phyloP scores from a whole-genome alignment of 2,329 filamentous ascomycete genomes.

The Verticillium zaregamsianum region DNA sequence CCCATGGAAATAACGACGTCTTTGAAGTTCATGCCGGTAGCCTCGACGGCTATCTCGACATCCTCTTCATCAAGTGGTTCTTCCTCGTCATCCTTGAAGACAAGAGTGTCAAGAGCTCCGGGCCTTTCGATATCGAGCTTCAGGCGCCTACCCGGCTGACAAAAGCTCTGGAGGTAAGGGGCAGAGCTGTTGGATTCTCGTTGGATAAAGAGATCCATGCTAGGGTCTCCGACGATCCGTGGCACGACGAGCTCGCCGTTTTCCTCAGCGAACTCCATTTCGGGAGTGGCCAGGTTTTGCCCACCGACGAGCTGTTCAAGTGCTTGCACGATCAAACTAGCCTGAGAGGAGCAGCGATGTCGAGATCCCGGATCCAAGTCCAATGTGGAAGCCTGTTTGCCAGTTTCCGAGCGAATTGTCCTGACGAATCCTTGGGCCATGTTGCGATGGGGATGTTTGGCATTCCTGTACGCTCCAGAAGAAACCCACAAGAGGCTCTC shows the following conservation, averaged over 20 bases:
- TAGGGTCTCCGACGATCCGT: conserved; percentile 17
- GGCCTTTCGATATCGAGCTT: background rate
- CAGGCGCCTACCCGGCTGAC: conserved; percentile 13
- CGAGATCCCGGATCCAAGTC: background rate
- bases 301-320: background rate
- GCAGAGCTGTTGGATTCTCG: conserved; percentile 15
- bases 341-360: background rate
- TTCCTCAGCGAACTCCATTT: background rate
- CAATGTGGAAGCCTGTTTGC: background rate
- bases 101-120: conserved; percentile 2
- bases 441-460: background rate
- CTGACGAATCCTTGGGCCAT: background rate
- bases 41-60: conserved; percentile 20
- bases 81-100: background rate
- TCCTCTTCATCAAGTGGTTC: conserved; percentile 8
- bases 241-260: background rate
- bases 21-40: conserved; percentile 10
- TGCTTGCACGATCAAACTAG: background rate
- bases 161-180: conserved; percentile 9
- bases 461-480: background rate
- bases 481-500: background rate
- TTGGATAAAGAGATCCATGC: conserved; percentile 2
- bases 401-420: background rate
- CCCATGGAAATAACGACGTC: conserved; percentile 18
- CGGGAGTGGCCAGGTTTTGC: background rate